These are phyloP conservation scores for Clarireedia paspali DNA, from an alignment of 2,329 filamentous ascomycete species.

Conservation along the genomic window DNA sequence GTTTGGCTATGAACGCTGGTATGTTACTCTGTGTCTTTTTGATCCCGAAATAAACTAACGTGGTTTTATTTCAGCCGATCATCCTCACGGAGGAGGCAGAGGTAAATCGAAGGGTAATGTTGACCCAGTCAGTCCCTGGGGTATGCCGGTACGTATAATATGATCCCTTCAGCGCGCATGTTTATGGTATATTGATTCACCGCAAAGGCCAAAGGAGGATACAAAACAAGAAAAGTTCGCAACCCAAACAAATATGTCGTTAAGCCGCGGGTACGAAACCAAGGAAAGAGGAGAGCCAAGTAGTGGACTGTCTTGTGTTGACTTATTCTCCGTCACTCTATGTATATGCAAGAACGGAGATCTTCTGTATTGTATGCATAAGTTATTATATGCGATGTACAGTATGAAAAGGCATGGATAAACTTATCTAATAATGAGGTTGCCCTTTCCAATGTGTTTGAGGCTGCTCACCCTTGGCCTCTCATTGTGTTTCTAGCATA, in stretches of 20 bases:
- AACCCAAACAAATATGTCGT: constrained; percentile 93
- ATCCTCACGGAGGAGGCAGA: constrained; percentile 97
- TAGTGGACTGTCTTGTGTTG: constrained; percentile 25
- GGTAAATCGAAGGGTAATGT: constrained; percentile 99
- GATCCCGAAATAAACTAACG: constrained; percentile 2
- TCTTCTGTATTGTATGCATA: neutral
- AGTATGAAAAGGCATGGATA: neutral
- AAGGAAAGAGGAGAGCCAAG: constrained; percentile 77
- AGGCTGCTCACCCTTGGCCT: too few relatives aligned
- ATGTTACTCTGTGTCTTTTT: constrained; percentile 28
- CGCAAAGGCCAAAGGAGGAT: constrained; percentile 66
- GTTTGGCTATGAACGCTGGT: constrained; percentile 98
- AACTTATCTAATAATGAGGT: too few relatives aligned
- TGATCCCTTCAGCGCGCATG: constrained; percentile 3
- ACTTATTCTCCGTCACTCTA: neutral
- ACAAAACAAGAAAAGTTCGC: constrained; percentile 83
- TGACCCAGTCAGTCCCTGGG: constrained; percentile 93
- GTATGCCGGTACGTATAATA: constrained; percentile 67
- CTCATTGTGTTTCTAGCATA: too few relatives aligned
- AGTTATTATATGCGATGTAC: neutral
- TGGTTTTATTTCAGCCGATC: constrained; percentile 54
- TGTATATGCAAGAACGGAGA: neutral
- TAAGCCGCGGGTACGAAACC: constrained; percentile 73
- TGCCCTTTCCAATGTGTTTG: neutral
- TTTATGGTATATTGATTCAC: constrained; percentile 2